Evolutionary conservation across 441 rosid species (phyloP).

Genomic region (Pelargonium citronellum): DNA sequence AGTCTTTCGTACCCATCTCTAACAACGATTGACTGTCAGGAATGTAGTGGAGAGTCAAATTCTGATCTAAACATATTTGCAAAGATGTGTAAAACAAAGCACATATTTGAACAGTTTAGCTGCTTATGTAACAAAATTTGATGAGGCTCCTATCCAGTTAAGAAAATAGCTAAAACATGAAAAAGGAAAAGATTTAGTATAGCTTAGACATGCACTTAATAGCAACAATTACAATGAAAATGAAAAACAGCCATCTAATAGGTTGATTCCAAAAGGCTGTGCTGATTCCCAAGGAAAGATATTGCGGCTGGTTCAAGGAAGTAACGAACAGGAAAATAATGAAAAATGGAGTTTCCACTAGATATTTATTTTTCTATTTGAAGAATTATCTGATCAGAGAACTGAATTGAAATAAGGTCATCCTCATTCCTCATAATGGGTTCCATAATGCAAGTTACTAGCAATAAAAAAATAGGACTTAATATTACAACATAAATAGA

Average conservation of each 20-base stretch:
- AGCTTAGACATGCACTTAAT: neutral
- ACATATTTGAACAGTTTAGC: neutral
- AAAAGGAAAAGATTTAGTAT: neutral
- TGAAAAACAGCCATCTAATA: neutral
- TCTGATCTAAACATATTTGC: neutral
- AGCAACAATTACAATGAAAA: neutral
- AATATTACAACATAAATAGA: neutral
- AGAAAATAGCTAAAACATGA: neutral
- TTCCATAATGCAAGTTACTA: no score
- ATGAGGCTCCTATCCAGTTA: neutral
- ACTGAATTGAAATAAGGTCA: neutral
- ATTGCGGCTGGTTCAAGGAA: neutral
- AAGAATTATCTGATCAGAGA: neutral
- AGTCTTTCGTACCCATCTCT: conserved; percentile 95
- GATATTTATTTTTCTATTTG: neutral
- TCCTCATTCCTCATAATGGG: no score
- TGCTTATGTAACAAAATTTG: no score
- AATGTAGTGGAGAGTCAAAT: conserved; percentile 2
- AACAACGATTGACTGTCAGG: conserved; percentile 76
- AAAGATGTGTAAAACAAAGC: neutral
- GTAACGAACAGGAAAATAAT: neutral
- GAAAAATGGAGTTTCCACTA: neutral
- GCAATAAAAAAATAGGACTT: no score
- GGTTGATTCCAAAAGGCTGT: neutral
- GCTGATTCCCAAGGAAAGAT: neutral